Percentiles rank a stretch among this genome's conserved stretches.
phyloP scores from a whole-genome alignment of 192 early-diverging fungal genomes.

The Mortierella hygrophila region DNA sequence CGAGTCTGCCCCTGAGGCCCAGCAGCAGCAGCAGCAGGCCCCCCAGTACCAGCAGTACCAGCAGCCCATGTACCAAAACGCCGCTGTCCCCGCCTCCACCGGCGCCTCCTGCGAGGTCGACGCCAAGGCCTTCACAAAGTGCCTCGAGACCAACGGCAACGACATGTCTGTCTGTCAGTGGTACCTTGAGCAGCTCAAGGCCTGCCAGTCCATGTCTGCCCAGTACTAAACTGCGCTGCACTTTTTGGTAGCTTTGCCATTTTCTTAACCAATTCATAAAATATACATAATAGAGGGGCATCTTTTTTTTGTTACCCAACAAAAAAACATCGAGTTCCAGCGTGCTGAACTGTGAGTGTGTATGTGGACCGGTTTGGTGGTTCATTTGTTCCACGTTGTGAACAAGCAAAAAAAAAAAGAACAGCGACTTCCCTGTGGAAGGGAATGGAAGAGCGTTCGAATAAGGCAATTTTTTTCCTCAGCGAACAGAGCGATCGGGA shows the following conservation, averaged over 20 bases:
- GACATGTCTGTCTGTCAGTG: constrained; percentile 89
- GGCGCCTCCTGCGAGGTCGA: constrained; percentile 74
- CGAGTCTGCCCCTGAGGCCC: constrained; percentile 55
- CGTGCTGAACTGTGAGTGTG: not conserved
- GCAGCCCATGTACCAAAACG: constrained; percentile 57
- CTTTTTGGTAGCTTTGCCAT: not conserved
- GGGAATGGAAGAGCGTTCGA: not conserved
- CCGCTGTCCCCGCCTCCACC: constrained; percentile 41
- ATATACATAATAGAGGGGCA: not conserved
- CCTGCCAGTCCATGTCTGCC: constrained; percentile 60
- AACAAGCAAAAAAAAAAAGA: not conserved
- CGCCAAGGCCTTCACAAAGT: constrained; percentile 87
- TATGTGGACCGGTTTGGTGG: not conserved
- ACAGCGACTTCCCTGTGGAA: not conserved
- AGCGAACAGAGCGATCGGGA: not conserved
- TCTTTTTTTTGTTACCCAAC: not conserved
- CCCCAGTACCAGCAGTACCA: constrained; percentile 53
- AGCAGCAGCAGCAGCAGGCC: constrained; percentile 27
- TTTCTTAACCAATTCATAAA: not conserved
- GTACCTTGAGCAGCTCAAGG: constrained; percentile 93
- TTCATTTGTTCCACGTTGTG: not conserved
- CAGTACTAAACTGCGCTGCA: constrained; percentile 54
- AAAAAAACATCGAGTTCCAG: not conserved
- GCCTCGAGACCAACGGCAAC: constrained; percentile 85
- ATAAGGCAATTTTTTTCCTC: constrained; percentile 9